A percentile compares a stretch with the other conserved stretches of the same genome.
Evolutionary conservation across 352 stramenopile species (phyloP).

Genomic region (Phytophthora constricta): DNA sequence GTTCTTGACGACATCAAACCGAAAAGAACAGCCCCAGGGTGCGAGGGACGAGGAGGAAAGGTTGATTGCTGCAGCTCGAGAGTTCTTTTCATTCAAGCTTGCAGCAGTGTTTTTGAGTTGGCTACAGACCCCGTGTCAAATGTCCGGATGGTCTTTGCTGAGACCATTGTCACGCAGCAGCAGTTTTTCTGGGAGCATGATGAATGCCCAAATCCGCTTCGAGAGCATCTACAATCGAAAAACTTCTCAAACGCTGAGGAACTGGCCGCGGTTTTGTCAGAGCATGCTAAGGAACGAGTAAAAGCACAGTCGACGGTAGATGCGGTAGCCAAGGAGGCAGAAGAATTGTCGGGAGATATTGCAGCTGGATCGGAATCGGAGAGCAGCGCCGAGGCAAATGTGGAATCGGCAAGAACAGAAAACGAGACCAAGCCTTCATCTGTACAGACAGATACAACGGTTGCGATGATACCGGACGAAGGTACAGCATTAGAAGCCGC

Average conservation of each 20-base stretch:
- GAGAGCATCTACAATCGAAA: constrained; percentile 26
- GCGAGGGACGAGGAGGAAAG: constrained; percentile 12
- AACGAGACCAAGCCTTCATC: background rate
- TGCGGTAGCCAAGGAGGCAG: constrained; percentile 7
- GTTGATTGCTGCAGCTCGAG: constrained; percentile 14
- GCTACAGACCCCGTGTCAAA: constrained; percentile 74
- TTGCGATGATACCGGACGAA: constrained; percentile 3
- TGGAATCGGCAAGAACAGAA: constrained; percentile 4
- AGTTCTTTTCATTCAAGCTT: constrained; percentile 64
- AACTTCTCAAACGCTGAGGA: constrained; percentile 35
- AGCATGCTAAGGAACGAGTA: constrained; percentile 22
- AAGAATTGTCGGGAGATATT: background rate
- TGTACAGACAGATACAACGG: constrained; percentile 17
- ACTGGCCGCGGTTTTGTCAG: constrained; percentile 36
- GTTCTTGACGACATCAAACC: constrained; percentile 43
- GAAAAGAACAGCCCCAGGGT: constrained; percentile 5
- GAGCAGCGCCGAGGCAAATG: constrained; percentile 6
- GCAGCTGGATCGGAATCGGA: constrained; percentile 13
- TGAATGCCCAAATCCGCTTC: constrained; percentile 38
- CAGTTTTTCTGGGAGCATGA: constrained; percentile 39
- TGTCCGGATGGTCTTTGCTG: constrained; percentile 68
- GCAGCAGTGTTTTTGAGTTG: constrained; percentile 62
- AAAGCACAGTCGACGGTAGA: constrained; percentile 18
- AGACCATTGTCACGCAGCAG: constrained; percentile 55
- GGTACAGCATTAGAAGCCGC: background rate